Evolutionary conservation across 2,329 filamentous ascomycete genomes (phyloP).

Genomic region (Aspergillus pseudonomiae): DNA sequence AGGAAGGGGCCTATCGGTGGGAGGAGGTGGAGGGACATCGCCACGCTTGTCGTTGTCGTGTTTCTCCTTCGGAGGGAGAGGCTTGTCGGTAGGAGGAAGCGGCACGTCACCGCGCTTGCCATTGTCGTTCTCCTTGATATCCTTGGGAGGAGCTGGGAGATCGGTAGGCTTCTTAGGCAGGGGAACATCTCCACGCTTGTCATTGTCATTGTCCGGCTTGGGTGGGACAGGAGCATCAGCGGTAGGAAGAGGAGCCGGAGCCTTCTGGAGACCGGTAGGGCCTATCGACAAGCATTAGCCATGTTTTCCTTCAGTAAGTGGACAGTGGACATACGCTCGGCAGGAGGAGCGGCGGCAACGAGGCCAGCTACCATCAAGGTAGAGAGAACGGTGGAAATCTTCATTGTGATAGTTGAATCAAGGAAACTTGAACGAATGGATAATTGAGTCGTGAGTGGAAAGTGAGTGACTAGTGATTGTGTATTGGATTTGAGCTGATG

Average conservation of each 20-base stretch:
- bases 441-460: background rate
- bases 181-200: background rate
- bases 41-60: background rate
- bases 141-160: background rate
- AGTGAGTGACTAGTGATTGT: background rate
- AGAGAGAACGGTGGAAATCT: conserved; percentile 4
- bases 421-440: background rate
- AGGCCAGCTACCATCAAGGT: conserved; percentile 8
- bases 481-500: background rate
- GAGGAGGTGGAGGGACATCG: background rate
- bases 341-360: conserved; percentile 8
- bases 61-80: background rate
- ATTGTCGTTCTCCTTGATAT: background rate
- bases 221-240: background rate
- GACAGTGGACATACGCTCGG: conserved; percentile 1
- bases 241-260: background rate
- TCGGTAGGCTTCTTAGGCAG: background rate
- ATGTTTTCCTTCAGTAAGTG: background rate
- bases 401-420: background rate
- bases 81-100: background rate
- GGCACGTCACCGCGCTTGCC: background rate
- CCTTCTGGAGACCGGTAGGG: conserved; percentile 1
- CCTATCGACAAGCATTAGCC: background rate
- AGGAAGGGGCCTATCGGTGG: background rate
- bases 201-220: background rate